Base-by-base conservation (phyloP, 2,329 filamentous ascomycete species). In the Sclerotinia nivalis region DNA sequence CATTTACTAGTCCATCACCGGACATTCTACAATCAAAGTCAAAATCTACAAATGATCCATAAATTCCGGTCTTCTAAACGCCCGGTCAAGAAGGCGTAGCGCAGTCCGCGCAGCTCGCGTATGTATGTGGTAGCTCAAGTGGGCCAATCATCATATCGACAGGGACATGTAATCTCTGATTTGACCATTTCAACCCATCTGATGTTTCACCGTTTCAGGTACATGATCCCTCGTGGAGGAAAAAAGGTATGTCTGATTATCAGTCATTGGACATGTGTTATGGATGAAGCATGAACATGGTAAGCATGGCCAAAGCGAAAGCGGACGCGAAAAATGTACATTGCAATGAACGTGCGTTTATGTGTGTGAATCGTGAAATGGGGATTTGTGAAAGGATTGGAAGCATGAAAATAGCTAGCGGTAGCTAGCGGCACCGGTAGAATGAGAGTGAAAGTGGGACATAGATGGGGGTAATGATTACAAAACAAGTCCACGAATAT, bases 171-270 rank as follows among this genome's bases (percentile, higher is more conserved):
- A 22, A 64, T n/a, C 25, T 45, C 9, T 62, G 37, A 66, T 66
- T 66, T 22, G 64, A n/a, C n/a, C 56, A 37, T 25, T 59, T 25
- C 22, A 43, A 43, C 50, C 52, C 52, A 60, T 58, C 37, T 68
- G 65, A 59, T 68, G 65, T 68, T 59, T 59, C 5, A 60, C 20
- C 52, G 65, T 68, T 68, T 68, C 65, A 68, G 65, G 43, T 60
- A 59, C 65, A 68, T 15, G 54, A 68, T 68, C 54, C 52, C 59
- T 68, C 65, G 65, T 68, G 65, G 52, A 67, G 31, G n/a, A n/a
- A 22, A 50, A 18, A 67, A 13, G 52, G 28, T 34, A 20, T 58
- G 52, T 52, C 49, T 55, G 50, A 59, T 37, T 59, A 12, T 34
- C 55, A 37, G 34, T 40, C 55, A 59, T 59, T 59, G 37, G 55